These are phyloP conservation scores for Pulveroboletus sp. DNA, from an alignment of 768 basidiomycete species.

Conservation along the genomic window DNA sequence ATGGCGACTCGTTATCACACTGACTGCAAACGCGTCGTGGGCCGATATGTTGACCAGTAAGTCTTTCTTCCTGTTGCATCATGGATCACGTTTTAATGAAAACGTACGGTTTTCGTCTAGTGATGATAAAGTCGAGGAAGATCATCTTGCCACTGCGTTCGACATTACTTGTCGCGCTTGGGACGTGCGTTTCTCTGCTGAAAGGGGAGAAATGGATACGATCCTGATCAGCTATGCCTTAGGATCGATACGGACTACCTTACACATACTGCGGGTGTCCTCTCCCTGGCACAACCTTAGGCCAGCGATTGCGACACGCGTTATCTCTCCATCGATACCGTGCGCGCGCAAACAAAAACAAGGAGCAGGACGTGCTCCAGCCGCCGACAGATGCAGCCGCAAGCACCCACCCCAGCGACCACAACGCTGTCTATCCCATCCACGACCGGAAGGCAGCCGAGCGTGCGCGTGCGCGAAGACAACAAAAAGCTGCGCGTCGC, in stretches of 20 bases:
- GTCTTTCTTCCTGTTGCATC: conserved; percentile 8
- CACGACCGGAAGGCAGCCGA: conserved; percentile 10
- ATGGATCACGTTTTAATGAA: background rate
- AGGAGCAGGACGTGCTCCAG: conserved; percentile 16
- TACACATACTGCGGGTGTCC: conserved; percentile 64
- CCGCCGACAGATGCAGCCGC: conserved; percentile 35
- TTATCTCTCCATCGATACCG: background rate
- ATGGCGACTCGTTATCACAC: conserved; percentile 39
- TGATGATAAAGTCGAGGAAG: conserved; percentile 53
- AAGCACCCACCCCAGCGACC: conserved; percentile 53
- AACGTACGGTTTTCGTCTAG: conserved; percentile 20
- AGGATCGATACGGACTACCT: conserved; percentile 47
- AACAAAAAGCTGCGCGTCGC: conserved; percentile 9
- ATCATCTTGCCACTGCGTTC: conserved; percentile 40
- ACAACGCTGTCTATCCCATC: conserved; percentile 43
- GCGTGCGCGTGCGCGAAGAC: conserved; percentile 10
- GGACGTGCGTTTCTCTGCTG: conserved; percentile 28
- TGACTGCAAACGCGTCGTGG: conserved; percentile 38
- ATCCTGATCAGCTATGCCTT: no score
- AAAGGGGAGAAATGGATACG: no score
- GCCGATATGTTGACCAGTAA: conserved; percentile 56
- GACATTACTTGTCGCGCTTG: conserved; percentile 49
- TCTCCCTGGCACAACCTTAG: conserved; percentile 41
- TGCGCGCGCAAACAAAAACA: background rate
- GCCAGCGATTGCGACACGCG: conserved; percentile 38